phyloP scores from a whole-genome alignment of 2,329 filamentous ascomycete species.

The Talaromyces sp. region DNA sequence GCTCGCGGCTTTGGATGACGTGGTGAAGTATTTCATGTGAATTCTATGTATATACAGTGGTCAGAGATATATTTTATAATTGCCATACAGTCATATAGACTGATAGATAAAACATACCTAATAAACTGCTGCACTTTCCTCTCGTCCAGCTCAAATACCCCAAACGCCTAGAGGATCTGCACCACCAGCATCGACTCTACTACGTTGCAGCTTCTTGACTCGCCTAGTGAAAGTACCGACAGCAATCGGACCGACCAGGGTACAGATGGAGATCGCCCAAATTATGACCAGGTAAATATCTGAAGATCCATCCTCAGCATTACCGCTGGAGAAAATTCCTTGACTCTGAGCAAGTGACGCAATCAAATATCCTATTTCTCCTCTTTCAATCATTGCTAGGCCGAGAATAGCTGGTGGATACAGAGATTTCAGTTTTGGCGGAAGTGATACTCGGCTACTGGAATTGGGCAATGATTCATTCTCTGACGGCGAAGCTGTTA shows the following conservation, averaged over 20 bases:
- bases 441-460: constrained; percentile 14
- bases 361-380: constrained; percentile 77
- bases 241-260: constrained; percentile 50
- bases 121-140: background rate
- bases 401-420: constrained; percentile 67
- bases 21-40: background rate
- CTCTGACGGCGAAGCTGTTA: background rate
- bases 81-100: background rate
- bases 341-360: constrained; percentile 62
- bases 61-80: background rate
- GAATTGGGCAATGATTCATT: constrained; percentile 6
- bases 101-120: background rate
- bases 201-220: constrained; percentile 40
- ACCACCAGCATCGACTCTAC: constrained; percentile 18
- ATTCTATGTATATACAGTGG: background rate
- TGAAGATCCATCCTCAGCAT: constrained; percentile 25
- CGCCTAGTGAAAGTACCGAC: constrained; percentile 49
- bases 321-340: constrained; percentile 41
- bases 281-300: constrained; percentile 53
- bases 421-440: constrained; percentile 57
- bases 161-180: constrained; percentile 43
- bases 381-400: constrained; percentile 69
- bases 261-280: constrained; percentile 57
- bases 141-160: constrained; percentile 30
- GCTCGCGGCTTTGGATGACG: background rate